Base-by-base conservation (phyloP, 805 yeast species). In the Yarrowia keelungensis region DNA sequence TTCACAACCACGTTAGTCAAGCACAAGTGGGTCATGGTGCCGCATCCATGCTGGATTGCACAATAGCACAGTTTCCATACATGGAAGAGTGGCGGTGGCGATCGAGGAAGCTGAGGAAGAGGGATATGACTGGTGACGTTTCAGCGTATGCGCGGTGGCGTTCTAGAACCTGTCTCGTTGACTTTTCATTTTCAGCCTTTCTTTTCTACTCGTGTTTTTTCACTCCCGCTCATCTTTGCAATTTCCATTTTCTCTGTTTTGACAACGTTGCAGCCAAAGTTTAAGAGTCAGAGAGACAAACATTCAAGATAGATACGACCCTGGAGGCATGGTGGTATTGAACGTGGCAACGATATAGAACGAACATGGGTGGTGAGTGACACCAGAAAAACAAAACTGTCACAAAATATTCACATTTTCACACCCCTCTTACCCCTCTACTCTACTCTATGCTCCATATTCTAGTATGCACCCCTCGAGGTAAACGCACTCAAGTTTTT, bases 21-120 rank as follows among this genome's bases (percentile, higher is more conserved):
- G 53, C 53, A 32, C 39, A 49, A 49, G 53, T 49, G 51, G 51
- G 45, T 53, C 59, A 53, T 35, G 12, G 39, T 53, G 59, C 59
- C 36, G 43, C 45, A 53, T 53, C 43, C 35, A 53, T 53, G 59
- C 59, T 14, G 59, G 59, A 38, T 38, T 53, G 59, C 59, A 53
- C 59, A 19, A 53, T 36, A 19, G 59, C 59, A 14, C 59, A 53
- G 43, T 53, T 53, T 53, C 59, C 59, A 53, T 53, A 53, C 59
- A 53, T 53, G 32, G 59, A 53, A 53, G 45, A 38, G 59, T 38
- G 59, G 45, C 45, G 45, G 59, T 53, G 59, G 59, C 59, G 59
- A 51, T 51, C 56, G 39, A 22, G 19, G 1, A n/a, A 10, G 22
- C 11, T 35, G 35, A 49, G 32, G 35, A 7, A 35, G 14, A 16